Evolutionary conservation across 1,284 basidiomycete species (phyloP).

Genomic region (Austroboletus niveus): DNA sequence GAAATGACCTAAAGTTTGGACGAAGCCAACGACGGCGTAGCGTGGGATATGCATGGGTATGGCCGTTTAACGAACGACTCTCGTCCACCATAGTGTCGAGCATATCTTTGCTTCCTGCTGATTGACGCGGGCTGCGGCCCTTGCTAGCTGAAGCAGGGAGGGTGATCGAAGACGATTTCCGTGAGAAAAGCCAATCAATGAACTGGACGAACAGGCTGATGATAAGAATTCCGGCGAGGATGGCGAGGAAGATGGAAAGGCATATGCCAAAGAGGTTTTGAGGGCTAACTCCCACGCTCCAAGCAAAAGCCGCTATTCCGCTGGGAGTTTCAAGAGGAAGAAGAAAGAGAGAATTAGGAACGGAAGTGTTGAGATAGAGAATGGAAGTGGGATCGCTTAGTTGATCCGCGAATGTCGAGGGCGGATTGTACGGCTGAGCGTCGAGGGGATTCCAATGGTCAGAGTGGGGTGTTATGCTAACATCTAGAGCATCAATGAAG

Average conservation of each 20-base stretch:
- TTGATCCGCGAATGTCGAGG: slow-evolving; percentile 68
- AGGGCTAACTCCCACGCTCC: slow-evolving; percentile 73
- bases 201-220: slow-evolving; percentile 74
- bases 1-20: slow-evolving; percentile 69
- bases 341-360: slow-evolving; percentile 72
- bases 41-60: slow-evolving; percentile 28
- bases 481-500: slow-evolving; percentile 51
- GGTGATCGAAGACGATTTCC: slow-evolving; percentile 26
- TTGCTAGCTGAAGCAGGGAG: slow-evolving; percentile 30
- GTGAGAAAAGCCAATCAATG: slow-evolving; percentile 56
- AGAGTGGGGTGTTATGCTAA: slow-evolving; percentile 54
- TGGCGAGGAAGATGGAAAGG: slow-evolving; percentile 77
- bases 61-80: slow-evolving; percentile 49
- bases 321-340: slow-evolving; percentile 58
- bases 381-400: slow-evolving; percentile 68
- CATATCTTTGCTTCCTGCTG: slow-evolving; percentile 51
- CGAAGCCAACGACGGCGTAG: slow-evolving; percentile 53
- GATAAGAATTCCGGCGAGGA: slow-evolving; percentile 70
- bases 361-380: slow-evolving; percentile 70
- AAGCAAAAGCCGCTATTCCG: slow-evolving; percentile 68
- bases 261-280: slow-evolving; percentile 86
- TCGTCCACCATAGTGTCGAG: slow-evolving; percentile 52
- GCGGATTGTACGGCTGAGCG: slow-evolving; percentile 59
- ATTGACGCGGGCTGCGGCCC: slow-evolving; percentile 55
- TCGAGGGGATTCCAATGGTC: slow-evolving; percentile 66